Percentiles rank a stretch among this genome's conserved stretches.
phyloP scores from a whole-genome alignment of 495 filamentous ascomycete genomes.

The Massariosphaeria phaeospora region DNA sequence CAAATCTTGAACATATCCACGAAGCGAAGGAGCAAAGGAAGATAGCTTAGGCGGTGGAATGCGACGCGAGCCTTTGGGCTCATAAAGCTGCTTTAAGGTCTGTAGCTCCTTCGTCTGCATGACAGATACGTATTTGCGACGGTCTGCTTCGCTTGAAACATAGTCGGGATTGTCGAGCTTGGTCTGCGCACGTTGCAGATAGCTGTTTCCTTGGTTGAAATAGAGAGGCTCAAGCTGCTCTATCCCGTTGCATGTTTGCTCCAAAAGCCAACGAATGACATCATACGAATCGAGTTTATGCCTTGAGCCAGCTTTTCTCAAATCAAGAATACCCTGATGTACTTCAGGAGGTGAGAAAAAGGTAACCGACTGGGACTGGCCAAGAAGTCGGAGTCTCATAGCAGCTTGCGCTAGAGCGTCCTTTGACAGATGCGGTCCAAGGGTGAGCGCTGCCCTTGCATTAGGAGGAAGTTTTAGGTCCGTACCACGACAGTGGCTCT shows the following conservation, averaged over 20 bases:
- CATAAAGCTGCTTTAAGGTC: slow-evolving; percentile 47
- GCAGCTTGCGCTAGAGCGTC: slow-evolving; percentile 60
- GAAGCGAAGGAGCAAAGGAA: slow-evolving; percentile 19
- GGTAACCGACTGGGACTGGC: slow-evolving; percentile 17
- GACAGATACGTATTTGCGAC: slow-evolving; percentile 39
- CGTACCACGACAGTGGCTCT: slow-evolving; percentile 68
- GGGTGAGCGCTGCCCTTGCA: slow-evolving; percentile 62
- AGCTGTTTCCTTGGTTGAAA: slow-evolving; percentile 54
- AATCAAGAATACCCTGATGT: slow-evolving; percentile 41
- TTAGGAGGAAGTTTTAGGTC: slow-evolving; percentile 59
- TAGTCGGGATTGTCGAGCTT: slow-evolving; percentile 35
- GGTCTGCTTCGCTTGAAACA: slow-evolving; percentile 33
- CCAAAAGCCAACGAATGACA: slow-evolving; percentile 56
- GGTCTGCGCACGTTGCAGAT: slow-evolving; percentile 45
- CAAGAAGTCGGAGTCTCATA: slow-evolving; percentile 31
- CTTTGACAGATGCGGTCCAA: slow-evolving; percentile 61
- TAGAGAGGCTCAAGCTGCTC: slow-evolving; percentile 54
- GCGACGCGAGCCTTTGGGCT: slow-evolving; percentile 25
- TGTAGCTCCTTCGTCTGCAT: slow-evolving; percentile 45
- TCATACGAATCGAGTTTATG: slow-evolving; percentile 45
- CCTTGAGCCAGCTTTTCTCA: slow-evolving; percentile 1
- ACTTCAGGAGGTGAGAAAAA: slow-evolving; percentile 50
- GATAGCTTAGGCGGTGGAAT: neutral
- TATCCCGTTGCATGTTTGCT: slow-evolving; percentile 55
- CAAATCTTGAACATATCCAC: slow-evolving; percentile 35